These are phyloP conservation scores for Aspergillus ibericus DNA, from an alignment of 2,329 filamentous ascomycete genomes.

Conservation along the genomic window DNA sequence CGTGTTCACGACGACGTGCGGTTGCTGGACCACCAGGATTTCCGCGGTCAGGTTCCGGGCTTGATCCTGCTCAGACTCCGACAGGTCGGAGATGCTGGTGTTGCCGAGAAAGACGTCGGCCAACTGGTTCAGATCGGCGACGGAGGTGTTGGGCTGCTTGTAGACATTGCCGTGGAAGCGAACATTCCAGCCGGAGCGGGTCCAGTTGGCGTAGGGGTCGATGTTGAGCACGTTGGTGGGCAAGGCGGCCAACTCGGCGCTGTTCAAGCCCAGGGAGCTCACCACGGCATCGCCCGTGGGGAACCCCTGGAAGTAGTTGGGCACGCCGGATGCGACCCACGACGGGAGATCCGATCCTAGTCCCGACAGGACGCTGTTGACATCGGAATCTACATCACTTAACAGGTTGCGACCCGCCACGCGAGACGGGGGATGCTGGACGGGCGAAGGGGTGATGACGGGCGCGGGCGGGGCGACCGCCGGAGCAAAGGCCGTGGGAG, in stretches of 20 bases:
- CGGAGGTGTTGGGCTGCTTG: constrained; percentile 3
- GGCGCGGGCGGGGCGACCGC: not conserved
- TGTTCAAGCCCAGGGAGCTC: constrained; percentile 1
- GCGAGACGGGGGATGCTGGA: not conserved
- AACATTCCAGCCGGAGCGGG: not conserved
- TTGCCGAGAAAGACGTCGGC: not conserved
- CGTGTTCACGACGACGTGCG: not conserved
- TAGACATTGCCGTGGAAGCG: constrained; percentile 4
- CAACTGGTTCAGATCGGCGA: constrained; percentile 1
- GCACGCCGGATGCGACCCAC: constrained; percentile 1
- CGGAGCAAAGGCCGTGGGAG: not conserved
- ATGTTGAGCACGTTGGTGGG: constrained; percentile 1
- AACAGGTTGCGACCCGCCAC: not conserved
- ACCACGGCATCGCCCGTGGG: not conserved
- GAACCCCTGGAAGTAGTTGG: constrained; percentile 3
- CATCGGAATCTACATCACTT: constrained; percentile 1
- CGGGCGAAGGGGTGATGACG: not conserved
- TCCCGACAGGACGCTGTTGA: not conserved
- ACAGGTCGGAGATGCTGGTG: not conserved
- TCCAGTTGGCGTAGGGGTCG: constrained; percentile 3
- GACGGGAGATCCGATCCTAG: not conserved
- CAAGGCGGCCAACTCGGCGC: not conserved
- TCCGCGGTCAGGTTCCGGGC: not conserved
- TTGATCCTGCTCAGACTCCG: not conserved
- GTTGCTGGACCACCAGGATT: not conserved